Base-by-base conservation (phyloP, 2,329 filamentous ascomycete species). In the Hypomyces perniciosus region DNA sequence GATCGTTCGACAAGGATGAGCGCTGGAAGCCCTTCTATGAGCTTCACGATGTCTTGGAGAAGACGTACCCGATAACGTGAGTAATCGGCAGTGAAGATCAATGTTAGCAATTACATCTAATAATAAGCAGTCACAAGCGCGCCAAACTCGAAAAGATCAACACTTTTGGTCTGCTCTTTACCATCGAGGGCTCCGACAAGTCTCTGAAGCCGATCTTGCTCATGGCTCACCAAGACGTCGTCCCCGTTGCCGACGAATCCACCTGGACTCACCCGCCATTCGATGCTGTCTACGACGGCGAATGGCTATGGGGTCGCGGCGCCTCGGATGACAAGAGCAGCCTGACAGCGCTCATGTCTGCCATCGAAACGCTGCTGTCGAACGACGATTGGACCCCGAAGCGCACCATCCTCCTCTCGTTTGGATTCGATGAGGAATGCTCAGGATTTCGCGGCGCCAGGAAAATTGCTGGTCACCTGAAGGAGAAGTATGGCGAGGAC, bases 381-480 rank as follows among this genome's bases (percentile, higher is more conserved):
- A 71, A 77, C 34, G 64, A 68, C 0, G 57, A 68, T 5, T 85
- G 75, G 70, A 58, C 65, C 0, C 82, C 81, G 0, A 73, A 69
- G 50, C 72, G 83, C 43, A 82, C 79, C 0, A 68, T 85, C 5
- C 61, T 85, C 2, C 59, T 84, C 2, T 78, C 78, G 2, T 82
- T 84, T 56, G 83, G 83, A 0, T 86, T 83, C 51, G 83, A 86
- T 51, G 83, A 86, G 56, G 83, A 85, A 62, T 79, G 76, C 43
- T 77, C 75, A 10, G 80, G 81, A 5, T 71, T 67, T 30, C 71
- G 79, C 28, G 82, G 83, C 4, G 83, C 82, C 0, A 74, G 72
- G 0, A 64, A 68, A 3, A 76, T 85, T 34, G 72, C 74, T 0
- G 60, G 70, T 5, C 72, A 71, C 44, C 61, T 85, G 1, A 71